Base-by-base conservation (phyloP, 2,329 filamentous ascomycete genomes). In the Aspergillus oerlinghausenensis region DNA sequence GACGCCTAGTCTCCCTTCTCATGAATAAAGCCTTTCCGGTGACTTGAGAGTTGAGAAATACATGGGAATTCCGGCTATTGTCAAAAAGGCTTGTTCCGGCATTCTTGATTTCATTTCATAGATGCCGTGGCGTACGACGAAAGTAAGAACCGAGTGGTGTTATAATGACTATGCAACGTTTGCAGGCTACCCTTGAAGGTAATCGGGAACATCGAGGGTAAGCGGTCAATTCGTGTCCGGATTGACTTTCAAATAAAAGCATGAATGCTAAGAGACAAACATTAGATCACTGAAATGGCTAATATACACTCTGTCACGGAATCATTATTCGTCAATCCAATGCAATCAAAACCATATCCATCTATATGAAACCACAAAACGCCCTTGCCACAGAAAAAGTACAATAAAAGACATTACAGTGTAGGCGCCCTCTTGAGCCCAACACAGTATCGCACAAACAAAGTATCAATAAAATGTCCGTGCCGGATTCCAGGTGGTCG, bases 401-500 rank as follows among this genome's bases (percentile, higher is more conserved):
- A 45, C 54, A 53, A 4, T 32, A 48, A n/a, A 49, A 32, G 14
- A 51, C 52, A 28, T 50, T 64, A 73, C 55, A 74, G 63, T 10
- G 74, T 77, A 3, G 75, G 73, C 6, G 72, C 74, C 56, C 74
- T 70, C 65, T 76, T 75, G 64, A 83, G 66, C 5, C 80, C 80
- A 54, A 77, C 72, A 55, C 77, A 84, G 71, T 96, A 96, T 60
- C 91, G 82, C 60, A 95, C 86, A 73, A 88, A 91, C 38, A 97
- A 74, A 59, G 87, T 85, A 69, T 97, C 90, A 59, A 93, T 80
- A 66, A 97, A 97, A 73, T 97, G 90, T 19, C 85, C 87, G 72
- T 97, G 93, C 54, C 89, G 86, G 66, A 97, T 96, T 0, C 93
- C 93, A 17, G 90, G 90, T 3, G 90, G 85, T 54, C 92, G 80